A percentile compares a stretch with the other conserved stretches of the same genome.
Conservation (phyloP, 2,329 filamentous ascomycete species). For the Podosphaera xanthii region DNA sequence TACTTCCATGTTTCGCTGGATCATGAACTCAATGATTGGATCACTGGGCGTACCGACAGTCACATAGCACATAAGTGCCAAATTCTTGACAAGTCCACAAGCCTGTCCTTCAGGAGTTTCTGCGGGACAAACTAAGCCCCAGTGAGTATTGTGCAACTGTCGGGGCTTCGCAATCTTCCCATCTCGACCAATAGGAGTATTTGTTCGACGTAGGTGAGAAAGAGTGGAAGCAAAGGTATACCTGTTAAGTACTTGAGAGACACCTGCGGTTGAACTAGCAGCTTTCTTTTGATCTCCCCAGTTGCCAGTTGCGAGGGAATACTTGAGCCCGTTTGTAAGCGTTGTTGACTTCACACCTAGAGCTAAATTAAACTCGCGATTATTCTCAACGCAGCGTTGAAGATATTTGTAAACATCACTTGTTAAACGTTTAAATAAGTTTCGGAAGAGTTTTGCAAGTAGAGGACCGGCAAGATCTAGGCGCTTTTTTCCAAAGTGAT, state of each 20-base stretch:
- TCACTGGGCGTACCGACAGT: constrained; percentile 83
- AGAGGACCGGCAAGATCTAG: constrained; percentile 85
- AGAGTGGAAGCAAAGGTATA: constrained; percentile 94
- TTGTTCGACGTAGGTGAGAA: constrained; percentile 89
- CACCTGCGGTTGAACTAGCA: constrained; percentile 79
- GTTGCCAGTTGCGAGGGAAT: constrained; percentile 91
- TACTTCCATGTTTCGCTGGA: constrained; percentile 84
- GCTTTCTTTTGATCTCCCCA: constrained; percentile 99
- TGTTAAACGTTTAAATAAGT: constrained; percentile 74
- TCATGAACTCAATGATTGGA: constrained; percentile 87
- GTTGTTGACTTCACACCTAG: constrained; percentile 81
- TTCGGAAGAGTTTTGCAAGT: constrained; percentile 87
- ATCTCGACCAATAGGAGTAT: constrained; percentile 91
- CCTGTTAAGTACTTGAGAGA: constrained; percentile 91
- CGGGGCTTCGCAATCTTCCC: constrained; percentile 96
- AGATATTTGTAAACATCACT: constrained; percentile 80
- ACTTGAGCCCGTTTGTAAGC: constrained; percentile 82
- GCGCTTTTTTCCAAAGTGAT: constrained; percentile 98
- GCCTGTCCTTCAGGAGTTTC: constrained; percentile 97
- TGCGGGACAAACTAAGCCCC: constrained; percentile 90
- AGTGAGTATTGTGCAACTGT: constrained; percentile 95
- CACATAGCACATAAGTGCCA: constrained; percentile 95
- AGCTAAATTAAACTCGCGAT: constrained; percentile 71
- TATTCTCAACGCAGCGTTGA: constrained; percentile 74
- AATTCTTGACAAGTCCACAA: constrained; percentile 92